Conservation (phyloP, 805 yeast genomes). For the Metschnikowia arizonensis region DNA sequence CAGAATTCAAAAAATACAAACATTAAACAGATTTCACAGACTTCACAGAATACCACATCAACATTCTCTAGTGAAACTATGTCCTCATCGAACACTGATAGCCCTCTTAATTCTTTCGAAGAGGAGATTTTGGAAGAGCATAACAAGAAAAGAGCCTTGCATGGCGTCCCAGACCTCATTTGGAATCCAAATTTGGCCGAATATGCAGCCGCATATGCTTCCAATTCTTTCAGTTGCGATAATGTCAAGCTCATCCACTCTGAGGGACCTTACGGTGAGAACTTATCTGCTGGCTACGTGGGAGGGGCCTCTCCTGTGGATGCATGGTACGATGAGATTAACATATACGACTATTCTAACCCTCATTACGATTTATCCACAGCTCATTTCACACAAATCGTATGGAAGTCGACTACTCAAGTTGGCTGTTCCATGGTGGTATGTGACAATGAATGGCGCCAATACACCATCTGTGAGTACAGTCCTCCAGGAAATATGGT, state of each 20-base stretch:
- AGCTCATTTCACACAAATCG: slow-evolving; percentile 77
- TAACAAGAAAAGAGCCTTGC: slow-evolving; percentile 35
- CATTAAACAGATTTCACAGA: no score
- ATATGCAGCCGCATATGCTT: slow-evolving; percentile 45
- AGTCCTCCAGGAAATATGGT: slow-evolving; percentile 48
- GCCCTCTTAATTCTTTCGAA: slow-evolving; percentile 20
- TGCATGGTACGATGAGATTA: slow-evolving; percentile 71
- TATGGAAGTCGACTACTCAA: slow-evolving; percentile 59
- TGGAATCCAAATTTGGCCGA: slow-evolving; percentile 35
- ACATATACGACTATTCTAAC: slow-evolving; percentile 47
- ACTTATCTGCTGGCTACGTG: slow-evolving; percentile 65
- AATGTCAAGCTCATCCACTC: slow-evolving; percentile 63
- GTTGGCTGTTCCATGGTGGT: slow-evolving; percentile 63
- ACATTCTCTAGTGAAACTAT: slow-evolving; percentile 5
- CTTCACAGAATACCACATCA: slow-evolving; percentile 1
- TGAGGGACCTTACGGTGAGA: slow-evolving; percentile 68
- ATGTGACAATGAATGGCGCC: slow-evolving; percentile 48
- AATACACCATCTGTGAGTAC: slow-evolving; percentile 71
- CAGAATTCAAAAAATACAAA: no score
- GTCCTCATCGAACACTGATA: slow-evolving; percentile 3
- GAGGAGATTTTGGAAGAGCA: slow-evolving; percentile 32
- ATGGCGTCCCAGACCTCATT: slow-evolving; percentile 26
- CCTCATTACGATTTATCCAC: slow-evolving; percentile 52
- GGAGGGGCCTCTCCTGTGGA: slow-evolving; percentile 57
- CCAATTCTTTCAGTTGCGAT: slow-evolving; percentile 44